Evolutionary conservation across 441 rosid species (phyloP), one percentile per base, ranked within the genome.

Genomic region (Croton laevigatus): DNA sequence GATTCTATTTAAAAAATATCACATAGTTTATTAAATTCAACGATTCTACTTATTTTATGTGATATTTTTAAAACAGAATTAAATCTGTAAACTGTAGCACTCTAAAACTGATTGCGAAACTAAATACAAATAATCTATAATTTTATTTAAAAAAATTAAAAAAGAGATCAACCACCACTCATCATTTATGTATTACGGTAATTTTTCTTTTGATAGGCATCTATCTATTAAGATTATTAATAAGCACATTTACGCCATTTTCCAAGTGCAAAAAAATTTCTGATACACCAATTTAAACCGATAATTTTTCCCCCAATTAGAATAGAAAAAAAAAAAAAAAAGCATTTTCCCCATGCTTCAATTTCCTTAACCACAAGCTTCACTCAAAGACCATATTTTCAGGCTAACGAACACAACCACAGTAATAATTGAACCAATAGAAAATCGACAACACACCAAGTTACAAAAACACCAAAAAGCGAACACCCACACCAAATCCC

Each of bases 401-500:
- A 40, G 70, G 36, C 59, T 57, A 17, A 40, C 7, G 14, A 16
- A 27, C 20, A 53, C 62, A 64, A 14, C 10, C 7, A 13, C 16
- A 48, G 8, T 17, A 51, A 5, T 14, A 19, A 13, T 4, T 14
- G 6, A 1, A n/a, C 66, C 71, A 66, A 38, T n/a, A 22, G 8
- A 2, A 13, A 20, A 45, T 12, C 27, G 38, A 19, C 16, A 10
- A 9, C 8, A 12, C 11, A 46, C 68, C 62, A 52, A 5, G 36
- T 34, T 17, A 36, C 2, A 10, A 20, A 22, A 13, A 0, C 8
- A 23, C 1, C 13, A 44, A 7, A 0, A 0, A 16, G 62, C 3
- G 23, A n/a, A 8, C 68, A 17, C 53, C 22, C 55, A n/a, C 73
- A 62, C 51, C 38, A n/a, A 27, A 68, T 68, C 37, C 23, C 14